phyloP scores from a whole-genome alignment of 2,329 filamentous ascomycete genomes.

The Coleophoma eucalyptorum region DNA sequence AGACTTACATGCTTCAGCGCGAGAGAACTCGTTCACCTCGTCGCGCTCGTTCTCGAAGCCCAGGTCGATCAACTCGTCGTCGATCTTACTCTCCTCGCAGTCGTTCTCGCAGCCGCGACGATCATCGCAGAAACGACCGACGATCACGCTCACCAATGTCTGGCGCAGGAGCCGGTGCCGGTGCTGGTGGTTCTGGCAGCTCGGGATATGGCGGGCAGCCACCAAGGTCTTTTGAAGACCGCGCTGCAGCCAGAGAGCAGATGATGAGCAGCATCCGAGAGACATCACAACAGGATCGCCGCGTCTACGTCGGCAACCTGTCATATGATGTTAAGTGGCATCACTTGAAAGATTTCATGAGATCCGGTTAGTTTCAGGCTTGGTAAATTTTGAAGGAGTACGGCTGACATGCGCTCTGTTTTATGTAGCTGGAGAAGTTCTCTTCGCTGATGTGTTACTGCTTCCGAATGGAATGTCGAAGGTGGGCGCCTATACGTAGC shows the following conservation, averaged over 20 bases:
- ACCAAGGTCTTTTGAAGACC: slow-evolving; percentile 80
- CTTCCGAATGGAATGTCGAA: slow-evolving; percentile 99
- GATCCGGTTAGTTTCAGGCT: slow-evolving; percentile 72
- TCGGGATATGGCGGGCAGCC: slow-evolving; percentile 61
- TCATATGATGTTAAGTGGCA: slow-evolving; percentile 99
- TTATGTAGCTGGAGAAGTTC: slow-evolving; percentile 86
- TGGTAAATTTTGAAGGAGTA: slow-evolving; percentile 10
- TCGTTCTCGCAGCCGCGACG: slow-evolving; percentile 74
- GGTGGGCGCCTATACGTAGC: slow-evolving; percentile 94
- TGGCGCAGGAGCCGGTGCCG: slow-evolving; percentile 59
- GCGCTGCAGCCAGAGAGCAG: slow-evolving; percentile 78
- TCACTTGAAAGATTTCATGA: slow-evolving; percentile 99
- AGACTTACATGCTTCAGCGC: slow-evolving; percentile 53
- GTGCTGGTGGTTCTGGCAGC: slow-evolving; percentile 67
- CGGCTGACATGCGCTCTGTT: slow-evolving; percentile 32
- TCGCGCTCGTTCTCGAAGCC: slow-evolving; percentile 80
- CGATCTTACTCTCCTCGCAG: slow-evolving; percentile 77
- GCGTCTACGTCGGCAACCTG: slow-evolving; percentile 98
- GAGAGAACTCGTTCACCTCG: slow-evolving; percentile 79
- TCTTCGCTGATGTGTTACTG: slow-evolving; percentile 98
- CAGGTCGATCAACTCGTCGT: slow-evolving; percentile 63
- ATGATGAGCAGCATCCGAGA: slow-evolving; percentile 96
- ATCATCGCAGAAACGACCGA: slow-evolving; percentile 71
- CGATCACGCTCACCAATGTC: slow-evolving; percentile 86
- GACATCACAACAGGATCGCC: slow-evolving; percentile 95